These are phyloP conservation scores for Fraxinus platypoda DNA, from an alignment of 305 asterid genomes.

Conservation along the genomic window DNA sequence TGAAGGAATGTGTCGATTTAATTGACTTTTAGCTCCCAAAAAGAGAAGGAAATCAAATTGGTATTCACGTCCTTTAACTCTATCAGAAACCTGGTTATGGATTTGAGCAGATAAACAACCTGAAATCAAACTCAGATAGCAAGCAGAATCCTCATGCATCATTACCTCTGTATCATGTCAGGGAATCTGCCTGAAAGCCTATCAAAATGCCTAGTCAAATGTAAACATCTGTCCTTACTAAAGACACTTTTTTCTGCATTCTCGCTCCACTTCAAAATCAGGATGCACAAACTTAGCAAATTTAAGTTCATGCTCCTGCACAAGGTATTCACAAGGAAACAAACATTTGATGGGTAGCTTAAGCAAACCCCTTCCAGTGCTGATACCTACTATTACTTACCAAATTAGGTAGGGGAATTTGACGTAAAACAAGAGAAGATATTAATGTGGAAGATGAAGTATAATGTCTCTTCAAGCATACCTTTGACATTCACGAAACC, in stretches of 20 bases:
- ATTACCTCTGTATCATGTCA: neutral
- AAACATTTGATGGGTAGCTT: neutral
- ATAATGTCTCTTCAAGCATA: slow-evolving; percentile 33
- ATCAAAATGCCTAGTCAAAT: slow-evolving; percentile 1
- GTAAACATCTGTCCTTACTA: neutral
- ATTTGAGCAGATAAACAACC: slow-evolving; percentile 7
- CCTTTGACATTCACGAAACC: slow-evolving; percentile 71
- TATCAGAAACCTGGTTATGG: neutral
- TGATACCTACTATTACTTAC: neutral
- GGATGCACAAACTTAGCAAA: neutral
- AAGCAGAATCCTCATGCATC: slow-evolving; percentile 2
- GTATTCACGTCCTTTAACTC: neutral
- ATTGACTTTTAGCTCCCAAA: neutral
- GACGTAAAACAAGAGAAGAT: neutral
- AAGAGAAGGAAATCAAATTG: slow-evolving; percentile 2
- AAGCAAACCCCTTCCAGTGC: neutral
- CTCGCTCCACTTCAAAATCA: neutral
- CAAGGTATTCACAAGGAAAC: neutral
- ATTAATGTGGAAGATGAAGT: neutral
- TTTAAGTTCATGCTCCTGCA: neutral
- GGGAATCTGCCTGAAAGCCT: neutral
- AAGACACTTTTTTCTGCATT: neutral
- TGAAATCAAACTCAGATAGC: slow-evolving; percentile 14
- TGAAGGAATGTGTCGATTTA: slow-evolving; percentile 5
- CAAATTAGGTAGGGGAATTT: neutral